Conservation (phyloP, 2,329 filamentous ascomycete species). For the Penicillium aurantiogriseum region DNA sequence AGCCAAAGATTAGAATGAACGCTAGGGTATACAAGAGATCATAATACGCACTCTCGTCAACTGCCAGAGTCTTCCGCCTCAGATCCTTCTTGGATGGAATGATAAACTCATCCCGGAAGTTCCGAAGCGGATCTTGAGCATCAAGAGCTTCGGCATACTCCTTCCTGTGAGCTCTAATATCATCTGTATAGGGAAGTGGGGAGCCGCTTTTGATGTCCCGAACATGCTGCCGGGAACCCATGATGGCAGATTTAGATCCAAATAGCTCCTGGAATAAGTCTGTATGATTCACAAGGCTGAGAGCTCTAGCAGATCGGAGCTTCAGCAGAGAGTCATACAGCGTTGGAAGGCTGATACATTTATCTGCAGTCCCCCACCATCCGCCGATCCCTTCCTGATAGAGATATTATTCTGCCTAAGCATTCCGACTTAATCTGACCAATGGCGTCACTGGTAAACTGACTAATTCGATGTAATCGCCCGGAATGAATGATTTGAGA, state of each 20-base stretch:
- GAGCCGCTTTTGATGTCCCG: constrained; percentile 28
- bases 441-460: constrained; percentile 31
- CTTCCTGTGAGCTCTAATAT: constrained; percentile 35
- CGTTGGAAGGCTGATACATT: background rate
- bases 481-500: constrained; percentile 20
- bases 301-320: background rate
- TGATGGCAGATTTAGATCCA: constrained; percentile 4
- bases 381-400: constrained; percentile 9
- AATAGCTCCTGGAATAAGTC: background rate
- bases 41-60: constrained; percentile 27
- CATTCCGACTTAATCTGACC: constrained; percentile 26
- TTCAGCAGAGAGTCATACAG: background rate
- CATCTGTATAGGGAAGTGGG: constrained; percentile 32
- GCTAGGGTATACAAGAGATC: background rate
- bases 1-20: background rate
- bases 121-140: constrained; percentile 57
- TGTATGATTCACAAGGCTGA: background rate
- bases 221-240: constrained; percentile 32
- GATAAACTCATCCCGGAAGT: constrained; percentile 68
- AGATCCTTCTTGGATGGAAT: constrained; percentile 73
- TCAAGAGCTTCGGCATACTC: constrained; percentile 55
- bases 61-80: constrained; percentile 58
- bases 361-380: constrained; percentile 16
- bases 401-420: constrained; percentile 27
- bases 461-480: constrained; percentile 31